Evolutionary conservation across 2,329 filamentous ascomycete species (phyloP).

Genomic region (Didymella lethalis): DNA sequence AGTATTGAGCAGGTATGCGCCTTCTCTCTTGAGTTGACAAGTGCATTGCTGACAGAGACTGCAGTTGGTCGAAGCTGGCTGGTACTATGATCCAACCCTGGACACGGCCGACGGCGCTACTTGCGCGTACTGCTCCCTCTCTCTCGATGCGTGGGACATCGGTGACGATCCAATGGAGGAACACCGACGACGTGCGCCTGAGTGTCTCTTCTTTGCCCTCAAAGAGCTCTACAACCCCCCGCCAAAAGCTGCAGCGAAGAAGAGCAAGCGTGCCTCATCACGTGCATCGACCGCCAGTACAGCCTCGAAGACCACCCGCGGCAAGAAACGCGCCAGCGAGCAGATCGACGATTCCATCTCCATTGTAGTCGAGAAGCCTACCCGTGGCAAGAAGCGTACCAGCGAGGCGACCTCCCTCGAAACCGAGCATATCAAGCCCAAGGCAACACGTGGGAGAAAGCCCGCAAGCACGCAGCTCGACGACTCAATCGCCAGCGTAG

Average conservation of each 20-base stretch:
- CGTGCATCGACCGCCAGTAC: slow-evolving; percentile 36
- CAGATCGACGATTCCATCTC: slow-evolving; percentile 21
- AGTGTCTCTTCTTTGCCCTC: slow-evolving; percentile 84
- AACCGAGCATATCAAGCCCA: slow-evolving; percentile 9
- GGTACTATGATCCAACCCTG: slow-evolving; percentile 86
- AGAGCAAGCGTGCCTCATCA: slow-evolving; percentile 37
- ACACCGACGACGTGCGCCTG: slow-evolving; percentile 78
- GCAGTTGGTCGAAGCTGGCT: slow-evolving; percentile 91
- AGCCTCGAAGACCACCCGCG: slow-evolving; percentile 26
- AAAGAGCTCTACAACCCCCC: slow-evolving; percentile 61
- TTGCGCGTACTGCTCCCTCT: slow-evolving; percentile 88
- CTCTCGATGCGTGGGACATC: slow-evolving; percentile 93
- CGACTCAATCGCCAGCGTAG: slow-evolving; percentile 1
- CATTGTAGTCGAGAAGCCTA: slow-evolving; percentile 10
- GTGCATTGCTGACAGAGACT: slow-evolving; percentile 75
- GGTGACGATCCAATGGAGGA: slow-evolving; percentile 92
- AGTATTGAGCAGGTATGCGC: slow-evolving; percentile 70
- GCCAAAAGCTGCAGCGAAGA: slow-evolving; percentile 32
- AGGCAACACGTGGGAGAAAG: slow-evolving; percentile 25
- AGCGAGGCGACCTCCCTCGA: slow-evolving; percentile 20
- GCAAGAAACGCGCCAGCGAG: slow-evolving; percentile 34
- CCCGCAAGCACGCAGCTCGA: slow-evolving; percentile 31
- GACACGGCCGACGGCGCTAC: slow-evolving; percentile 90
- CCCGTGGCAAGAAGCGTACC: slow-evolving; percentile 25
- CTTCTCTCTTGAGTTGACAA: background rate